Conservation (phyloP, 1,139 yeast species). For the Geotrichum candidum region DNA sequence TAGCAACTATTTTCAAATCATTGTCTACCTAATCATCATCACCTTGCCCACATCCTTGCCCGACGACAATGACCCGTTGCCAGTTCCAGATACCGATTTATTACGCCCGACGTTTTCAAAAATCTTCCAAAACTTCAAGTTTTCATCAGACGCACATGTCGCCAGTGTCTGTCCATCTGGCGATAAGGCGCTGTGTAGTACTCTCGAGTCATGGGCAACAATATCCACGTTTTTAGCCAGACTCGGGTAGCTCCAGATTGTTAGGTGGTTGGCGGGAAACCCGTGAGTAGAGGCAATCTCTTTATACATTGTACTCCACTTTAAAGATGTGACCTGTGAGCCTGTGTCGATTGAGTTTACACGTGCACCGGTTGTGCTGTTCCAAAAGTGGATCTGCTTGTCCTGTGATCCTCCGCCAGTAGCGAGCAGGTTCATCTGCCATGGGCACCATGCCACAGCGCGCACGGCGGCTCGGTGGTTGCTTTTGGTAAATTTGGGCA, state of each 20-base stretch:
- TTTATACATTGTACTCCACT: constrained; percentile 78
- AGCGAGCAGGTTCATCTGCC: constrained; percentile 73
- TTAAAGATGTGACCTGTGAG: constrained; percentile 85
- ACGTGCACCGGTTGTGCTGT: constrained; percentile 82
- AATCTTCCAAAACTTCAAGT: constrained; percentile 88
- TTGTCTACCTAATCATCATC: constrained; percentile 40
- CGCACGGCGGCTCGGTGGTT: constrained; percentile 93
- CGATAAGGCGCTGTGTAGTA: constrained; percentile 73
- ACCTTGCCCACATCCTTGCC: constrained; percentile 38
- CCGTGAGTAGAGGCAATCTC: constrained; percentile 96
- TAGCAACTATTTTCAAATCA: not conserved
- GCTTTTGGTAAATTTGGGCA: constrained; percentile 70
- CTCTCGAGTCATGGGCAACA: constrained; percentile 84
- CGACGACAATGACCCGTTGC: constrained; percentile 25
- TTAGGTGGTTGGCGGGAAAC: constrained; percentile 77
- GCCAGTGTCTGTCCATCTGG: constrained; percentile 90
- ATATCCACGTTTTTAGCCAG: constrained; percentile 87
- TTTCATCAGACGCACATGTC: constrained; percentile 95
- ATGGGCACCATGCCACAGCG: constrained; percentile 94
- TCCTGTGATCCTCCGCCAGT: constrained; percentile 97
- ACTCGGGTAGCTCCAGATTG: constrained; percentile 81
- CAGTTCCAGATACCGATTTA: constrained; percentile 23
- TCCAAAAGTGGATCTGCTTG: constrained; percentile 90
- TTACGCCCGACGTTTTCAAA: constrained; percentile 54
- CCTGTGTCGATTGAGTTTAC: constrained; percentile 86